Evolutionary conservation across 2,329 filamentous ascomycete species (phyloP).

Genomic region (Fusarium kyushuense): DNA sequence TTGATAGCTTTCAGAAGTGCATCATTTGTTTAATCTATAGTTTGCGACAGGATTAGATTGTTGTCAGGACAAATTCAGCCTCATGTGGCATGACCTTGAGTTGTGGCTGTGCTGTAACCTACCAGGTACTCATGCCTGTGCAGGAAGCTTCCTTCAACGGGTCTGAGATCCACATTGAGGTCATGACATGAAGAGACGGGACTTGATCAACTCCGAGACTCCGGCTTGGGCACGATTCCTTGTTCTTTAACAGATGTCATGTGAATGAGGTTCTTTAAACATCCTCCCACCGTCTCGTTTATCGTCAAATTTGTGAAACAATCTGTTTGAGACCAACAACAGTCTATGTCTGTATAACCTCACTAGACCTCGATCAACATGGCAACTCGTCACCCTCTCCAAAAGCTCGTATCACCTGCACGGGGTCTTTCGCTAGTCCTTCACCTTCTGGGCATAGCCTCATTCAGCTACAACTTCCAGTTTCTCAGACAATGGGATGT

Average conservation of each 20-base stretch:
- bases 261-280: not conserved
- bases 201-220: slow-evolving; percentile 32
- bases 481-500: slow-evolving; percentile 64
- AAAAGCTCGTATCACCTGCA: slow-evolving; percentile 74
- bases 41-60: slow-evolving; percentile 28
- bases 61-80: slow-evolving; percentile 40
- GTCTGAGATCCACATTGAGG: slow-evolving; percentile 36
- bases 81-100: slow-evolving; percentile 41
- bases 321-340: not conserved
- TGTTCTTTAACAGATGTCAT: slow-evolving; percentile 18
- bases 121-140: not conserved
- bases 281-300: not conserved
- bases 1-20: not conserved
- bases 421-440: slow-evolving; percentile 71
- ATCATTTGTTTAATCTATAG: slow-evolving; percentile 20
- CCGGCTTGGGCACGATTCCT: slow-evolving; percentile 27
- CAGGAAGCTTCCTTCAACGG: not conserved
- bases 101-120: slow-evolving; percentile 32
- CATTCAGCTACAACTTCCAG: slow-evolving; percentile 66
- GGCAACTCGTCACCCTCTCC: slow-evolving; percentile 68
- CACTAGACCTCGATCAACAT: slow-evolving; percentile 47
- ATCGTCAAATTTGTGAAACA: not conserved
- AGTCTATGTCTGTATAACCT: not conserved
- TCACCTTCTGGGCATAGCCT: slow-evolving; percentile 67
- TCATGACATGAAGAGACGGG: slow-evolving; percentile 36